phyloP scores from a whole-genome alignment of 441 rosid species.

The Populus tomentosa region DNA sequence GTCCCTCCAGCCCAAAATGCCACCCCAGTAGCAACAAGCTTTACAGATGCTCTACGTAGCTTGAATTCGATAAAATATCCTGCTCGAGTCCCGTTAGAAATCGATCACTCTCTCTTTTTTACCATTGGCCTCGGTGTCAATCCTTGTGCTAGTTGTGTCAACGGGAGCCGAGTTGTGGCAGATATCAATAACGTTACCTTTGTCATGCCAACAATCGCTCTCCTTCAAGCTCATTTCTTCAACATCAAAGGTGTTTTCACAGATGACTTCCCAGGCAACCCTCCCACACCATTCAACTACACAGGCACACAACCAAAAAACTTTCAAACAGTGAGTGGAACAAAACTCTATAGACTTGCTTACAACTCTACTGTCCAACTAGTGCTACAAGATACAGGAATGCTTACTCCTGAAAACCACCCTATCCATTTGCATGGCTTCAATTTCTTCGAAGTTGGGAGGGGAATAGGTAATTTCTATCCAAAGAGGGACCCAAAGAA shows the following conservation, averaged over 20 bases:
- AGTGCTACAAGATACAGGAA: slow-evolving; percentile 77
- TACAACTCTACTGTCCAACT: slow-evolving; percentile 73
- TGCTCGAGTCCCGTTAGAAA: slow-evolving; percentile 56
- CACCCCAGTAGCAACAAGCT: slow-evolving; percentile 50
- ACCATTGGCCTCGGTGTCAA: slow-evolving; percentile 64
- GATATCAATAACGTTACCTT: no score
- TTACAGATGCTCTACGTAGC: slow-evolving; percentile 52
- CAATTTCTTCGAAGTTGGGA: slow-evolving; percentile 70
- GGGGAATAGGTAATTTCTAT: slow-evolving; percentile 68
- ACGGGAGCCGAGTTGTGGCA: slow-evolving; percentile 39
- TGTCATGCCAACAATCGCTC: no score
- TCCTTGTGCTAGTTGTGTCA: slow-evolving; percentile 63
- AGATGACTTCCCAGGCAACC: slow-evolving; percentile 65
- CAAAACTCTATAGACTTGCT: slow-evolving; percentile 57
- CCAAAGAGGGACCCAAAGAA: slow-evolving; percentile 50
- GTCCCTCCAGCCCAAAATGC: slow-evolving; percentile 65
- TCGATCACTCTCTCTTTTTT: slow-evolving; percentile 65
- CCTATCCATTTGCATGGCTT: slow-evolving; percentile 84
- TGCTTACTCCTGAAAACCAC: slow-evolving; percentile 74
- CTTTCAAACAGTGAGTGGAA: slow-evolving; percentile 52
- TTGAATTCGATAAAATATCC: slow-evolving; percentile 66
- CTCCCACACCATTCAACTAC: slow-evolving; percentile 50
- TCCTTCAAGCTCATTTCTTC: no score
- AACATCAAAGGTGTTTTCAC: slow-evolving; percentile 34
- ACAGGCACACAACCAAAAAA: slow-evolving; percentile 55